phyloP scores from a whole-genome alignment of 2,329 filamentous ascomycete species.

The Claviceps sp. region DNA sequence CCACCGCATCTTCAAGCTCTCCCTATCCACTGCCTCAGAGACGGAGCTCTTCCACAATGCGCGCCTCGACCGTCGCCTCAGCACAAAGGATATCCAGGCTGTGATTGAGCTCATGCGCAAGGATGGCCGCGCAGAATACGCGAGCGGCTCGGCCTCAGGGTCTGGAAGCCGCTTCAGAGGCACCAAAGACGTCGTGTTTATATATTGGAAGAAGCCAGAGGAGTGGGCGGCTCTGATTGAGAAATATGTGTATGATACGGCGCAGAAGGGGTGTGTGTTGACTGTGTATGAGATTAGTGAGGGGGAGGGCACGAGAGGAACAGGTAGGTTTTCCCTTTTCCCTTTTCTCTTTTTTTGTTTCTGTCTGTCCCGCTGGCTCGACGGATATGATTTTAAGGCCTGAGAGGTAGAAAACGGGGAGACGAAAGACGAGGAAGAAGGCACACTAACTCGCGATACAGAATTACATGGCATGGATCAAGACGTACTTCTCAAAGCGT shows the following conservation, averaged over 20 bases:
- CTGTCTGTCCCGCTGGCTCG: background rate
- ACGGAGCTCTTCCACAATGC: constrained; percentile 44
- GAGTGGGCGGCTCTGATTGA: constrained; percentile 79
- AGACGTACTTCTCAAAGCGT: constrained; percentile 64
- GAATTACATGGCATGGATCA: constrained; percentile 84
- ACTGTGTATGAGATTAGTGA: constrained; percentile 86
- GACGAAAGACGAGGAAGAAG: background rate
- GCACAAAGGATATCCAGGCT: constrained; percentile 38
- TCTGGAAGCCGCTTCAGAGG: background rate
- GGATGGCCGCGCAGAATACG: constrained; percentile 54
- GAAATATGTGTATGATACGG: constrained; percentile 75
- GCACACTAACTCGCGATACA: constrained; percentile 15
- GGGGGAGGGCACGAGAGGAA: constrained; percentile 63
- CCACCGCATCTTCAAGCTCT: constrained; percentile 63
- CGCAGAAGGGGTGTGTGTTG: constrained; percentile 75
- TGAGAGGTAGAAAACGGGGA: background rate
- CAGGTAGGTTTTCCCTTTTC: constrained; percentile 32
- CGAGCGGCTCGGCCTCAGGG: constrained; percentile 17
- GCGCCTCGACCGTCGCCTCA: constrained; percentile 36
- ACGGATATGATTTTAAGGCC: background rate
- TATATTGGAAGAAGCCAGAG: constrained; percentile 77
- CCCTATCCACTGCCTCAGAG: constrained; percentile 44
- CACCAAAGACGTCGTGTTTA: constrained; percentile 43
- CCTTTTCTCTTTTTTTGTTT: too few relatives aligned
- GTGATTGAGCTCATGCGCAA: constrained; percentile 45